phyloP scores from a whole-genome alignment of 2,329 filamentous ascomycete species.

The Sodiomyces alkalinus region DNA sequence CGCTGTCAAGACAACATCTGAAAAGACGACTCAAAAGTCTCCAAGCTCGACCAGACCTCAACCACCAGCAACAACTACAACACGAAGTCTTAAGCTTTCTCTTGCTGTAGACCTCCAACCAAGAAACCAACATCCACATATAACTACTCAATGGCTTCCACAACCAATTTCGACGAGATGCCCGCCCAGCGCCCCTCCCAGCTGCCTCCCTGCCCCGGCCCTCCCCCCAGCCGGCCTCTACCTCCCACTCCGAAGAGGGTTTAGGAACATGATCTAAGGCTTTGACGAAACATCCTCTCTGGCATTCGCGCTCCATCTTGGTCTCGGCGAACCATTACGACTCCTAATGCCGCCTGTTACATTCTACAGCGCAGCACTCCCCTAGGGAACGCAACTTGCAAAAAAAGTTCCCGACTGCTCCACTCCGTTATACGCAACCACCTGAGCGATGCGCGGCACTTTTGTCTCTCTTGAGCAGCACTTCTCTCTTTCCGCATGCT shows the following conservation, averaged over 20 bases:
- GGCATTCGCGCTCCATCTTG: too few relatives aligned
- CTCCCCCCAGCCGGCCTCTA: constrained; percentile 48
- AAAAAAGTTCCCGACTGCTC: too few relatives aligned
- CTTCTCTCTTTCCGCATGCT: too few relatives aligned
- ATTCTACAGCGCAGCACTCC: too few relatives aligned
- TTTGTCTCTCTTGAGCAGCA: too few relatives aligned
- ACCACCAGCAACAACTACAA: constrained; percentile 1
- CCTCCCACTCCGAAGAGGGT: constrained; percentile 48
- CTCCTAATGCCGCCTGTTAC: too few relatives aligned
- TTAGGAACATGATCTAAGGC: constrained; percentile 19
- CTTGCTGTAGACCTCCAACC: neutral
- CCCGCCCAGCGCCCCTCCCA: constrained; percentile 48
- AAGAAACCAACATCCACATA: constrained; percentile 2
- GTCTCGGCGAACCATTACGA: too few relatives aligned
- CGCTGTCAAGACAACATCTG: too few relatives aligned
- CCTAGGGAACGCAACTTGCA: too few relatives aligned
- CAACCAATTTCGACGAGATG: constrained; percentile 24
- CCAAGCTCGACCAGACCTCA: neutral
- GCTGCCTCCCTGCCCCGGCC: constrained; percentile 52
- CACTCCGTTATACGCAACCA: too few relatives aligned
- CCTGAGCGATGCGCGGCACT: too few relatives aligned
- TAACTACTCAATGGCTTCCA: constrained; percentile 5
- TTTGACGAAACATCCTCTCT: too few relatives aligned
- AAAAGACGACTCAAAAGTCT: neutral
- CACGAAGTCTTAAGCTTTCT: constrained; percentile 1